A percentile compares a stretch with the other conserved stretches of the same genome.
Evolutionary conservation across 768 basidiomycete genomes (phyloP).

Genomic region (Suillus occidentalis): DNA sequence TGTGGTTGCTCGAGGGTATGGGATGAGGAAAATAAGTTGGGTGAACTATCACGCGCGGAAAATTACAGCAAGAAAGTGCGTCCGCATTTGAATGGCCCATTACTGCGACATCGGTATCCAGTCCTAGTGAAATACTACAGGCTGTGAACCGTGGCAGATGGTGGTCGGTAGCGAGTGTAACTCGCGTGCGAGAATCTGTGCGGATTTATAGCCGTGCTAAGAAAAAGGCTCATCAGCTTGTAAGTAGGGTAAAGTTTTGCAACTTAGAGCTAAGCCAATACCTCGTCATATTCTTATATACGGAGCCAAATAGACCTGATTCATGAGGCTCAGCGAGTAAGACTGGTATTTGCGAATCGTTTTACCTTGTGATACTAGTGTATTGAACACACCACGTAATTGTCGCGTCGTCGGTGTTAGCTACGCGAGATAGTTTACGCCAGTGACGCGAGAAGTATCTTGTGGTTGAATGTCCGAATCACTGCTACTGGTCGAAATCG

Average conservation of each 20-base stretch:
- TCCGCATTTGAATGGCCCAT: neutral
- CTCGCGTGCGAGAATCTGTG: neutral
- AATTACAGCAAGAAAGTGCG: neutral
- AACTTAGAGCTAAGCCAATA: neutral
- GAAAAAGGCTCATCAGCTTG: neutral
- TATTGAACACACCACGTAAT: neutral
- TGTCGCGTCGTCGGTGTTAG: neutral
- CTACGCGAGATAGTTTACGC: neutral
- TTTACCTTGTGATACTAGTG: neutral
- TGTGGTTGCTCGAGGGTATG: neutral
- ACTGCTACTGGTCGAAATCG: neutral
- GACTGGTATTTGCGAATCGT: neutral
- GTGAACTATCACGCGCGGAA: neutral
- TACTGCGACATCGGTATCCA: neutral
- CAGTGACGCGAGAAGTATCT: neutral
- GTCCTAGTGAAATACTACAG: neutral
- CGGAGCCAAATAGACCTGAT: neutral
- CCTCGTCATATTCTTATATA: neutral
- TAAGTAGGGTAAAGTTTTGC: neutral
- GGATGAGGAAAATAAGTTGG: neutral
- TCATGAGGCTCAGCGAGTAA: neutral
- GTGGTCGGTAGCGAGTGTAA: neutral
- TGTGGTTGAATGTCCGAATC: neutral
- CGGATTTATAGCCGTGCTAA: neutral
- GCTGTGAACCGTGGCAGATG: neutral